phyloP scores from a whole-genome alignment of 2,329 filamentous ascomycete species.

The Conoideocrella luteorostrata region DNA sequence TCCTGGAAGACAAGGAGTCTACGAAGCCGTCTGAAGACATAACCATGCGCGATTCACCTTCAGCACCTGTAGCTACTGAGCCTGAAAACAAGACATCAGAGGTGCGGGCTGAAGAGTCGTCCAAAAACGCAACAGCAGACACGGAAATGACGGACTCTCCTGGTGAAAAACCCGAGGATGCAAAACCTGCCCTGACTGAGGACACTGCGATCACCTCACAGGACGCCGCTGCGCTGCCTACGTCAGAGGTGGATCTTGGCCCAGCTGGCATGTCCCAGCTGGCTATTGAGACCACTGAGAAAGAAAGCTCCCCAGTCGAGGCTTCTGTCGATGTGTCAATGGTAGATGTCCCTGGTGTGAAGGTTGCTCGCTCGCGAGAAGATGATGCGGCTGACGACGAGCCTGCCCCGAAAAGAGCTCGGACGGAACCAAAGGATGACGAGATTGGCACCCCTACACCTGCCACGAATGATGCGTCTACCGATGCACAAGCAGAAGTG shows the following conservation, averaged over 20 bases:
- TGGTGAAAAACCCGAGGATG: slow-evolving; percentile 13
- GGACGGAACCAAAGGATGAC: slow-evolving; percentile 54
- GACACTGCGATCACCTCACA: slow-evolving; percentile 10
- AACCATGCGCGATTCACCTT: not conserved
- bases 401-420: slow-evolving; percentile 74
- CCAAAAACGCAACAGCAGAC: slow-evolving; percentile 10
- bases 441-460: slow-evolving; percentile 16
- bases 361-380: slow-evolving; percentile 69
- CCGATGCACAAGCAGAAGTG: slow-evolving; percentile 5
- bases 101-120: not conserved
- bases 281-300: slow-evolving; percentile 29
- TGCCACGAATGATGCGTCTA: slow-evolving; percentile 13
- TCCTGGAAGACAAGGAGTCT: not conserved
- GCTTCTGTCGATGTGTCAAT: slow-evolving; percentile 41
- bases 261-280: slow-evolving; percentile 32
- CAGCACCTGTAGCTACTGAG: not conserved
- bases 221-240: slow-evolving; percentile 17
- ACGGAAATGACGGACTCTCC: slow-evolving; percentile 21
- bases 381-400: slow-evolving; percentile 60
- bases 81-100: not conserved
- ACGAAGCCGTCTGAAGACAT: slow-evolving; percentile 6
- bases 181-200: slow-evolving; percentile 11
- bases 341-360: slow-evolving; percentile 50
- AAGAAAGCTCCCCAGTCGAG: slow-evolving; percentile 19
- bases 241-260: slow-evolving; percentile 29